Percentiles rank a stretch among this genome's conserved stretches.
Evolutionary conservation across 2,329 filamentous ascomycete genomes (phyloP).

Genomic region (Triangularia setosa): DNA sequence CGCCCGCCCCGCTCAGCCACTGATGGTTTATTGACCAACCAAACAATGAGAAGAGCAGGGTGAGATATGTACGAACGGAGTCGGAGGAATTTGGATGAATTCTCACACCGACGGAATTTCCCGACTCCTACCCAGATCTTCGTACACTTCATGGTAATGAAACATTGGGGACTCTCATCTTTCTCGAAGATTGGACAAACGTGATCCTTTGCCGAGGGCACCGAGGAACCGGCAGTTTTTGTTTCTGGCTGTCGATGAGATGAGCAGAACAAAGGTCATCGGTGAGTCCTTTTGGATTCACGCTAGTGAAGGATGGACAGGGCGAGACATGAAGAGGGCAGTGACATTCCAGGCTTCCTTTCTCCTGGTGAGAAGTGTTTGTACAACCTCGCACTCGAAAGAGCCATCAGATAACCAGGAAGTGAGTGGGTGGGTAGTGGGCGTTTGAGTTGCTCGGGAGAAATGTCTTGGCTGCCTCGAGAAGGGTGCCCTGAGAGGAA

Average conservation of each 20-base stretch:
- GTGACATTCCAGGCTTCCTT: not conserved
- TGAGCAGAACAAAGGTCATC: not conserved
- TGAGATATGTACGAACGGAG: conserved; percentile 19
- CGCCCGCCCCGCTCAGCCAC: not conserved
- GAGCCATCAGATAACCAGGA: not conserved
- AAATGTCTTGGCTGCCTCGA: not conserved
- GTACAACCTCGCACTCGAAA: not conserved
- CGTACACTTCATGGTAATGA: not conserved
- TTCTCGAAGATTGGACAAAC: not conserved
- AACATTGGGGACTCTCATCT: not conserved
- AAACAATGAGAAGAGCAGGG: not conserved
- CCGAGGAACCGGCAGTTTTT: not conserved
- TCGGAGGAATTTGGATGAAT: conserved; percentile 11
- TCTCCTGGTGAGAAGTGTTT: not conserved
- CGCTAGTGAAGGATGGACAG: not conserved
- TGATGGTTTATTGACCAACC: not conserved
- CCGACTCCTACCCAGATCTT: not conserved
- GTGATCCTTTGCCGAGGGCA: not conserved
- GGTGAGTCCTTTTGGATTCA: not conserved
- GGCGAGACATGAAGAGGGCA: not conserved
- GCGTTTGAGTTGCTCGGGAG: not conserved
- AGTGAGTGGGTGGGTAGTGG: not conserved
- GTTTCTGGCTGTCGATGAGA: not conserved
- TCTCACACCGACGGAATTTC: conserved; percentile 13
- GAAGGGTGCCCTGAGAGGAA: not conserved